These are phyloP conservation scores for Sporobolomyces phaffii DNA, from an alignment of 768 basidiomycete genomes.

Conservation along the genomic window DNA sequence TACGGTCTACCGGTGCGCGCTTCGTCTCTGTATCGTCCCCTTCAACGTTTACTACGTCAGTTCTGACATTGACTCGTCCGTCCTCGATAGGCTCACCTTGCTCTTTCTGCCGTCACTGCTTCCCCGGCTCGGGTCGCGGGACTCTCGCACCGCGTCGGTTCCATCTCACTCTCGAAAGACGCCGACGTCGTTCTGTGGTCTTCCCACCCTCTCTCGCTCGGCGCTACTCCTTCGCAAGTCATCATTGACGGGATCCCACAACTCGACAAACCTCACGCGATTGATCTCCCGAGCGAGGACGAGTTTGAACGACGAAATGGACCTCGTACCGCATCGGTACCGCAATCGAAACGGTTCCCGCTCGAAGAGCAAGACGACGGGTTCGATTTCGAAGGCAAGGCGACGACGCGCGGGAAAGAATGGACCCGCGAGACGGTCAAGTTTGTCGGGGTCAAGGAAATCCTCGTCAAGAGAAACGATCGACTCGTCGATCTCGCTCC, in stretches of 20 bases:
- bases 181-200: slow-evolving; percentile 54
- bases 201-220: slow-evolving; percentile 65
- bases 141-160: slow-evolving; percentile 69
- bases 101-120: slow-evolving; percentile 58
- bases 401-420: neutral
- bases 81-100: slow-evolving; percentile 41
- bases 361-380: slow-evolving; percentile 47
- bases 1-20: slow-evolving; percentile 12
- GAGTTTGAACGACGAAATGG: slow-evolving; percentile 26
- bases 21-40: too few species aligned
- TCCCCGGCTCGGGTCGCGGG: slow-evolving; percentile 67
- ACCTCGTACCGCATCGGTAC: slow-evolving; percentile 4
- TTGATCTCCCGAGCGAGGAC: slow-evolving; percentile 41
- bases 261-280: slow-evolving; percentile 42
- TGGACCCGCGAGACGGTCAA: slow-evolving; percentile 11
- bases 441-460: slow-evolving; percentile 28
- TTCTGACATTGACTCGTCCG: too few species aligned
- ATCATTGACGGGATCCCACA: slow-evolving; percentile 81
- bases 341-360: neutral
- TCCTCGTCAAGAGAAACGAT: slow-evolving; percentile 1
- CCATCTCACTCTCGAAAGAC: slow-evolving; percentile 63
- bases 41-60: neutral
- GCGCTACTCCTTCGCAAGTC: slow-evolving; percentile 72
- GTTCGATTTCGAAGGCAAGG: slow-evolving; percentile 7
- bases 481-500: neutral